These are phyloP conservation scores for Paramecium sonneborni DNA, from an alignment of 73 alveolate species.

Conservation along the genomic window DNA sequence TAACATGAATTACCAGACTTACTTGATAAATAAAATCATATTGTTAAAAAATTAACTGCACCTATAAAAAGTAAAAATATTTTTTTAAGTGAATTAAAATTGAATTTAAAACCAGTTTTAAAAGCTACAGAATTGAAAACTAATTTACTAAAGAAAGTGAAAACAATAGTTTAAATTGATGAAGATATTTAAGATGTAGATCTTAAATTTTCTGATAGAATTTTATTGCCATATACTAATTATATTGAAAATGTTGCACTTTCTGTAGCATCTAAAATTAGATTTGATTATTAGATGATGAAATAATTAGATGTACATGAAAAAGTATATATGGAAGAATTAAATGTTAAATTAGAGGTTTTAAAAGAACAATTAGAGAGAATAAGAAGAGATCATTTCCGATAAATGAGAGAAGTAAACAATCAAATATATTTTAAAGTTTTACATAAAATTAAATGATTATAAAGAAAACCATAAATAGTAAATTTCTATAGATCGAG, in stretches of 20 bases:
- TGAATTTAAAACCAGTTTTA: background rate
- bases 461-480: conserved; percentile 5
- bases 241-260: background rate
- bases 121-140: background rate
- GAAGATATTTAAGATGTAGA: conserved; percentile 15
- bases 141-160: background rate
- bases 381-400: background rate
- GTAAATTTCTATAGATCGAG: background rate
- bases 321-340: conserved; percentile 17
- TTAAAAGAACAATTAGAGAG: background rate
- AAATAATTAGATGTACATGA: background rate
- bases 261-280: background rate
- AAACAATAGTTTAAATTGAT: background rate
- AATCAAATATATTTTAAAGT: background rate
- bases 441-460: background rate
- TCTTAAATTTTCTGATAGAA: background rate
- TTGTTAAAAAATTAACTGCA: background rate
- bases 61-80: background rate
- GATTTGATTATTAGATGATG: conserved; percentile 35
- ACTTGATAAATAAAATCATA: background rate
- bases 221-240: background rate
- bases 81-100: background rate
- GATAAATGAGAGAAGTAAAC: conserved; percentile 10
- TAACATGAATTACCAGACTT: background rate
- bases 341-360: background rate